These are phyloP conservation scores for Fusarium robinianum DNA, from an alignment of 2,329 filamentous ascomycete species.

Conservation along the genomic window DNA sequence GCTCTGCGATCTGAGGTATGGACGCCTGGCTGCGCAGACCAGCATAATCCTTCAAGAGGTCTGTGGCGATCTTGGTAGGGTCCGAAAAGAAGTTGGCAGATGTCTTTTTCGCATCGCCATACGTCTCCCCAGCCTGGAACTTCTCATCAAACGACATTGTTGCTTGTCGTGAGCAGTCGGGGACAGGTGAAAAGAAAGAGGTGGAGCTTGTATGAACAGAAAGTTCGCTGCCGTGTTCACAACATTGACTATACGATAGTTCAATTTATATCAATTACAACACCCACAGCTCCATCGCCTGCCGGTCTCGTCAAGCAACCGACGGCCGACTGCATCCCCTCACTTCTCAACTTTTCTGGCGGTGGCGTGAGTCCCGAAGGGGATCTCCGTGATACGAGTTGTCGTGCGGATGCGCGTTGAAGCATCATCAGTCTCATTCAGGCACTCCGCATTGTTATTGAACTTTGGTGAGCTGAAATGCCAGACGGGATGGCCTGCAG, in stretches of 20 bases:
- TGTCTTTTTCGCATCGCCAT: constrained; percentile 35
- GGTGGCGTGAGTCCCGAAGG: constrained; percentile 13
- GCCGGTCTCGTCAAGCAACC: neutral
- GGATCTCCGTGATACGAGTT: neutral
- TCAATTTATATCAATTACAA: constrained; percentile 18
- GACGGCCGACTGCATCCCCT: constrained; percentile 9
- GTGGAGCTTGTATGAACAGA: neutral
- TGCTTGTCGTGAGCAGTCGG: neutral
- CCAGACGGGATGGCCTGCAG: neutral
- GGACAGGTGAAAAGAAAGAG: neutral
- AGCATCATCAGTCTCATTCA: constrained; percentile 1
- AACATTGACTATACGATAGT: neutral
- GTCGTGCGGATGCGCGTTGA: neutral
- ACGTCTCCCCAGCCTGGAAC: constrained; percentile 46
- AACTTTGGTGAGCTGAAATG: neutral
- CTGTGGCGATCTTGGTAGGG: constrained; percentile 41
- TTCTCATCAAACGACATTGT: constrained; percentile 43
- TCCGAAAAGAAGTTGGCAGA: constrained; percentile 39
- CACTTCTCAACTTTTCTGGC: neutral
- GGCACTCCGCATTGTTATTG: neutral
- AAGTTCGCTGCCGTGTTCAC: too few relatives aligned
- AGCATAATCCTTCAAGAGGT: constrained; percentile 40
- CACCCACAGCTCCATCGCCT: neutral
- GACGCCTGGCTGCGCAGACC: constrained; percentile 38
- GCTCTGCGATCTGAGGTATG: constrained; percentile 35